Evolutionary conservation across 2,329 filamentous ascomycete genomes (phyloP), one percentile per base, ranked within the genome.

Genomic region (Diaporthe citrichinensis): DNA sequence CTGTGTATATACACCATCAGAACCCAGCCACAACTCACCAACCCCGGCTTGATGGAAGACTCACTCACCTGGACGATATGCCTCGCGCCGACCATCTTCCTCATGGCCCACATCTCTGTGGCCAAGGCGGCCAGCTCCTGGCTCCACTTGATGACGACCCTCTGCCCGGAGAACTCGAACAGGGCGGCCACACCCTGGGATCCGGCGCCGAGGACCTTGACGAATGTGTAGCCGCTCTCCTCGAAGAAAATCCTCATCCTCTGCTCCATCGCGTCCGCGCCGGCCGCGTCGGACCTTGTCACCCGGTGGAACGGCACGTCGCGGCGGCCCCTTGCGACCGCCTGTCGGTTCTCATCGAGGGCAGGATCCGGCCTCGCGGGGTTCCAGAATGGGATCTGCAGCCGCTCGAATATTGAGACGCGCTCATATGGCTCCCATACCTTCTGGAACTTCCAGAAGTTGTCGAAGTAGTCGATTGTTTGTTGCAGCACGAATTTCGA

Each of bases 51-150:
- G 9, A 65, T 4, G n/a, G 2, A 23, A 31, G 17, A 49, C 46
- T 53, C 49, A 44, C 59, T 73, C 31, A 67, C 71, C 59, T 73
- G 71, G 23, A 73, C n/a, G 17, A 73, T 73, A 57, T 73, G 71
- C 36, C 41, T 73, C 12, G 71, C 71, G n/a, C 57, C 71, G 23
- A 39, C 20, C 41, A 62, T 46, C 23, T 61, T 44, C 44, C n/a
- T 73, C 44, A 28, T 53, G 20, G 57, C 41, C 71, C 58, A 62
- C 57, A 62, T 39, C 44, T 62, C 71, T 14, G 44, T 72, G 25
- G 39, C 46, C 58, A 73, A 14, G 5, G 71, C 14, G 4, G 34
- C 20, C 17, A 73, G 28, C 28, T 65, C 58, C 10, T 59, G 36
- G 15, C 53, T 46, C 41, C 46, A 73, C 36, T 65, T 73, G 7